Base-by-base conservation (phyloP, 768 basidiomycete genomes). In the Pleurotus tuoliensis region DNA sequence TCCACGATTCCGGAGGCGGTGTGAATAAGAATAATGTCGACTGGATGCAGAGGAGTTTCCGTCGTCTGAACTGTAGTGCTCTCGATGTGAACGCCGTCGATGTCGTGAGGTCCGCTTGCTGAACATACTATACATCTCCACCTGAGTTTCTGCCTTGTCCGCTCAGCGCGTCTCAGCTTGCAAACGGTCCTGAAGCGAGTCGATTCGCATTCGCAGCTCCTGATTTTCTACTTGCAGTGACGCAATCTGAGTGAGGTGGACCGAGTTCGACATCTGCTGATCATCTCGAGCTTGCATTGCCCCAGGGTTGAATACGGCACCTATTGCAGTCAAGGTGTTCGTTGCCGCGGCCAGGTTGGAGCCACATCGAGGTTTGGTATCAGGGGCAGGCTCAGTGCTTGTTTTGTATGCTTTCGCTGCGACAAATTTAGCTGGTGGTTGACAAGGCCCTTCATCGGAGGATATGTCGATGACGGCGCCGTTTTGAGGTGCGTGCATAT, bases 391-490 rank as follows among this genome's bases (percentile, higher is more conserved):
- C 18, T 48, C 41, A 20, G 25, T 34, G n/a, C 43, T 34, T 2
- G 48, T 55, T n/a, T 55, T 55, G n/a, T 8, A 47, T 5, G 56
- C 47, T 12, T 56, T 25, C 12, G 49, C 55, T 3, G 54, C 56
- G 24, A 18, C 51, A 12, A 24, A 43, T 43, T 43, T 22, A n/a
- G 11, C 24, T 18, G 47, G 24, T 5, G 9, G 41, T 4, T 27
- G 12, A 20, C 4, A 6, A 53, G 20, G 41, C 11, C 5, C 41
- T 12, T 51, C 49, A n/a, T 56, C 59, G 15, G 37, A 39, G 12
- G 30, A 45, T 24, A 15, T 27, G 15, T 41, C 48, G 44, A 57
- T 59, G 9, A 47, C 4, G 5, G 1, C 11, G 18, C 24, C 18
- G 5, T 47, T 47, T 3, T 24, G 12, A 13, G n/a, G 5, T 47